Evolutionary conservation across 2,329 filamentous ascomycete genomes (phyloP), one percentile per base, ranked within the genome.

Genomic region (Sporothrix pallida): DNA sequence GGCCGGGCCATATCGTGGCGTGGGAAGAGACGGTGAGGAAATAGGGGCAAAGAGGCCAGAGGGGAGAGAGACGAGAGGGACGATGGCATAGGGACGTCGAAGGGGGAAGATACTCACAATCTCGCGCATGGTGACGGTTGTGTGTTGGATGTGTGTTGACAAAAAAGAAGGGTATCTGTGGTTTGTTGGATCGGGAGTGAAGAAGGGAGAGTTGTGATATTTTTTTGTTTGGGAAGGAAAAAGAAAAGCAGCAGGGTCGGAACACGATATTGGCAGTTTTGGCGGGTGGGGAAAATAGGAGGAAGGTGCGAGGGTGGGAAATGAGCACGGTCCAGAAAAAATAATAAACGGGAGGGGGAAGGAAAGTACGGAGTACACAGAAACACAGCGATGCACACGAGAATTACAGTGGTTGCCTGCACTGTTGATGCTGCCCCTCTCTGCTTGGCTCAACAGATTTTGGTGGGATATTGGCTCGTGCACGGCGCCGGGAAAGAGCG

Each of bases 51-150:
- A 42, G 73, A 23, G 37, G 37, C 8, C 31, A 37, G 31, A 23
- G 50, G 37, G 15, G 26, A 70, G 67, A 31, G 37, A n/a, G 31
- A 56, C 65, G 5, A 26, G 65, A 62, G 4, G 12, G 20, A 48
- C 4, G 58, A 9, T 17, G 50, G 17, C 12, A 15, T n/a, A 67
- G 44, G 31, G 37, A 63, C 42, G 44, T 1, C 13, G 26, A 72
- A 26, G 44, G 70, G 71, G 6, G 10, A 37, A 26, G 72, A 71
- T 2, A 89, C 90, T 84, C 86, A 92, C 90, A 82, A 92, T 92
- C 86, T 92, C 90, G 89, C 90, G 90, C 90, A 92, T 92, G 78
- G 86, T 91, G 88, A 81, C 80, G 80, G 79, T 77, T 77, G 73
- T 52, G 42, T 68, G 15, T 74, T 73, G 71, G 54, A 58, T 50